phyloP scores from a whole-genome alignment of 1,284 basidiomycete species.

The Cerrena zonata region DNA sequence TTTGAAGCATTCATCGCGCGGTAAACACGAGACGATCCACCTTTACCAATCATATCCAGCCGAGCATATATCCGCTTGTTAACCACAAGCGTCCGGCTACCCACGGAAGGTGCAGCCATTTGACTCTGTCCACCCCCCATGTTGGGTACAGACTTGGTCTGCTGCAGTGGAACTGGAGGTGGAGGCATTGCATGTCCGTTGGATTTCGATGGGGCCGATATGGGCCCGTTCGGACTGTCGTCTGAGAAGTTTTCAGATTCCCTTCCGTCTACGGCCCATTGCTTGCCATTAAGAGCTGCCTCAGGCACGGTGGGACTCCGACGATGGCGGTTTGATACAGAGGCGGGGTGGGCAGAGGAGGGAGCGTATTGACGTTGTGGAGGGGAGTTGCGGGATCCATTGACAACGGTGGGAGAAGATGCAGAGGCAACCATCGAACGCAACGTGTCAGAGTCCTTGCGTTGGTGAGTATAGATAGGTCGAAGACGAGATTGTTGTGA shows the following conservation, averaged over 20 bases:
- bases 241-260: slow-evolving; percentile 15
- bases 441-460: slow-evolving; percentile 70
- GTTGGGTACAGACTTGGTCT: slow-evolving; percentile 11
- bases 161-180: slow-evolving; percentile 7
- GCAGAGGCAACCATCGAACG: slow-evolving; percentile 35
- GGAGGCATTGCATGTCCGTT: slow-evolving; percentile 10
- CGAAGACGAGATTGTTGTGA: slow-evolving; percentile 23
- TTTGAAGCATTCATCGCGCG: slow-evolving; percentile 75
- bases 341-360: slow-evolving; percentile 10
- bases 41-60: slow-evolving; percentile 83
- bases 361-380: slow-evolving; percentile 7
- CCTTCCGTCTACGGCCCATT: slow-evolving; percentile 44
- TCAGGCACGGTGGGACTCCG: slow-evolving; percentile 63
- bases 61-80: slow-evolving; percentile 80
- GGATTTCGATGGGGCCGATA: not conserved
- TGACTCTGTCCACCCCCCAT: slow-evolving; percentile 6
- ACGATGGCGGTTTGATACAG: slow-evolving; percentile 21
- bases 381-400: slow-evolving; percentile 23
- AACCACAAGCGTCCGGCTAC: slow-evolving; percentile 49
- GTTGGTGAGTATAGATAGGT: slow-evolving; percentile 41
- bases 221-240: slow-evolving; percentile 17
- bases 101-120: not conserved
- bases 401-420: slow-evolving; percentile 36
- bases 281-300: slow-evolving; percentile 41
- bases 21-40: slow-evolving; percentile 90